A percentile compares a stretch with the other conserved stretches of the same genome.
Conservation (phyloP, 2,329 filamentous ascomycete species). For the Huntiella decipiens region DNA sequence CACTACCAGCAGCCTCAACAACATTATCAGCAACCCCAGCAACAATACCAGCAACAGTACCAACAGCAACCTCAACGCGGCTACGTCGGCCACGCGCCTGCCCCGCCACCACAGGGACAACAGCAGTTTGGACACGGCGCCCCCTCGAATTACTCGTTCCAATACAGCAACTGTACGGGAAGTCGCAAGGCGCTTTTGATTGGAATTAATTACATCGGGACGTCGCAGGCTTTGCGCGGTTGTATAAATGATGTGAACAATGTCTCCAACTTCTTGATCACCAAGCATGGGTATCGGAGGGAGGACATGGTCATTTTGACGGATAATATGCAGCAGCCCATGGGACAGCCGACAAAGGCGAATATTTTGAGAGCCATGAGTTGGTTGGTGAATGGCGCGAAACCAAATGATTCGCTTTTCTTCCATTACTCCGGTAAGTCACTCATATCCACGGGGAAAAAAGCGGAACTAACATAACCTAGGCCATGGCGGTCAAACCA, state of each 20-base stretch:
- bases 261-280: slow-evolving; percentile 35
- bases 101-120: slow-evolving; percentile 44
- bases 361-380: slow-evolving; percentile 39
- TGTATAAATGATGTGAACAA: slow-evolving; percentile 44
- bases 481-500: slow-evolving; percentile 37
- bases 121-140: slow-evolving; percentile 67
- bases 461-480: background rate
- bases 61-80: slow-evolving; percentile 11
- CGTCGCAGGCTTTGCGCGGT: slow-evolving; percentile 35
- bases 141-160: slow-evolving; percentile 62
- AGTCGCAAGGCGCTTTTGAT: slow-evolving; percentile 44
- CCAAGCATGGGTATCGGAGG: slow-evolving; percentile 33
- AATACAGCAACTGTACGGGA: slow-evolving; percentile 82
- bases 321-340: slow-evolving; percentile 36
- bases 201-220: slow-evolving; percentile 42
- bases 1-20: slow-evolving; percentile 2
- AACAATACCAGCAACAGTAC: background rate
- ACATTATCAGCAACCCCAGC: slow-evolving; percentile 1
- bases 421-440: slow-evolving; percentile 34
- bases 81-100: slow-evolving; percentile 23
- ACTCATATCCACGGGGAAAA: background rate
- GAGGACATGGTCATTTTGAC: slow-evolving; percentile 40
- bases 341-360: slow-evolving; percentile 35
- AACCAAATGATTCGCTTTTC: slow-evolving; percentile 37
- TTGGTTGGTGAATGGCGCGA: slow-evolving; percentile 37